A percentile compares a stretch with the other conserved stretches of the same genome.
phyloP scores from a whole-genome alignment of 441 rosid species.

The Eruca vesicaria region DNA sequence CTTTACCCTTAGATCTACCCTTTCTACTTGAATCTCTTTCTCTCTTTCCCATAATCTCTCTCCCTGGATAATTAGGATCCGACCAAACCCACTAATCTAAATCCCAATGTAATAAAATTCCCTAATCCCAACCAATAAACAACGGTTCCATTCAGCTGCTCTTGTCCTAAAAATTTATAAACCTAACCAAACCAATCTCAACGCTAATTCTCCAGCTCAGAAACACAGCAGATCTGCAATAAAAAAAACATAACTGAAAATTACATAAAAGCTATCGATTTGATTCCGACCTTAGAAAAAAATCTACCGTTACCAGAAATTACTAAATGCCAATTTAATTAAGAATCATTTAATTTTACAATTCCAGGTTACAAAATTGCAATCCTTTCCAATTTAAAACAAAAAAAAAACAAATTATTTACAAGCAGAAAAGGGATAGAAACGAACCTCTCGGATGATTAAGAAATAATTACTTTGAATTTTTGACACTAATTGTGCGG shows the following conservation, averaged over 20 bases:
- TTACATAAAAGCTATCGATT: conserved; percentile 30
- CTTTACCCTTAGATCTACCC: conserved; percentile 51
- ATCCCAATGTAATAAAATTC: conserved; percentile 11
- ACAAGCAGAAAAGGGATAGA: background rate
- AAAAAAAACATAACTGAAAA: conserved; percentile 26
- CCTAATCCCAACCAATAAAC: conserved; percentile 28
- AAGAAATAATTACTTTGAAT: conserved; percentile 1
- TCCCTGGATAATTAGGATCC: background rate
- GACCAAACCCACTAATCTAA: conserved; percentile 31
- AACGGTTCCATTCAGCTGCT: conserved; percentile 28
- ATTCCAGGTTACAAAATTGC: background rate
- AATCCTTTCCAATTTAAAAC: background rate
- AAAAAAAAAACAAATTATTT: background rate
- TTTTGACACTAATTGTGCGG: background rate
- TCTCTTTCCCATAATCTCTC: conserved; percentile 77
- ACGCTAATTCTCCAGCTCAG: conserved; percentile 17
- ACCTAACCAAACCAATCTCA: conserved; percentile 39
- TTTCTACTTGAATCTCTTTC: conserved; percentile 51
- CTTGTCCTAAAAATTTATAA: conserved; percentile 26
- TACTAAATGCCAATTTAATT: background rate
- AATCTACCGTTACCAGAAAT: conserved; percentile 13
- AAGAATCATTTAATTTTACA: background rate
- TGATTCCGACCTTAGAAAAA: conserved; percentile 11
- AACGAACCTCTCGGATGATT: conserved; percentile 32
- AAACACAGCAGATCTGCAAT: conserved; percentile 37